A percentile compares a stretch with the other conserved stretches of the same genome.
Conservation (phyloP, 306 rosid genomes). For the Datisca glomerata region DNA sequence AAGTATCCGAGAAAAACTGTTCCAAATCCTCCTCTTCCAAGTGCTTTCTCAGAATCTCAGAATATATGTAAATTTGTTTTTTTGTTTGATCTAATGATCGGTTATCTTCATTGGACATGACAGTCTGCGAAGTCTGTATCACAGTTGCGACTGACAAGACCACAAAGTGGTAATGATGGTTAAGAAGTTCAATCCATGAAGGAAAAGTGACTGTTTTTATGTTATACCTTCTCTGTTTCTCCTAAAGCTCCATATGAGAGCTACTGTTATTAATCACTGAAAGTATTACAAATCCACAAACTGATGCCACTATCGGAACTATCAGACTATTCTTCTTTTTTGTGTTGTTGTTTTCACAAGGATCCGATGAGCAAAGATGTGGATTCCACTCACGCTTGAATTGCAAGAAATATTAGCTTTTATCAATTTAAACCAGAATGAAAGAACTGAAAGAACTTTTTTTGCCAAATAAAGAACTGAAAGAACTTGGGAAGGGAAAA, state of each 20-base stretch:
- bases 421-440: too few species aligned
- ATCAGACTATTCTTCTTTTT: neutral
- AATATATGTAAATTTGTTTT: too few species aligned
- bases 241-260: conserved; percentile 12
- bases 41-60: too few species aligned
- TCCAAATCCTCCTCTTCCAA: conserved; percentile 71
- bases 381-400: conserved; percentile 29
- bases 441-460: too few species aligned
- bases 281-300: conserved; percentile 26
- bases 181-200: too few species aligned
- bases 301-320: conserved; percentile 26
- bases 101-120: too few species aligned
- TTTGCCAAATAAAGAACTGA: too few species aligned
- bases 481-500: neutral
- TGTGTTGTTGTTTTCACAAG: conserved; percentile 15
- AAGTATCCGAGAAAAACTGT: conserved; percentile 35
- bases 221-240: conserved; percentile 15
- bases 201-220: too few species aligned
- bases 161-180: too few species aligned
- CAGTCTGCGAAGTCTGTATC: too few species aligned
- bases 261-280: conserved; percentile 1
- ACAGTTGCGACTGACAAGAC: too few species aligned
- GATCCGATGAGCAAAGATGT: conserved; percentile 15
- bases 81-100: too few species aligned
- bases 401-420: neutral